Evolutionary conservation across 768 basidiomycete species (phyloP), one percentile per base, ranked within the genome.

Genomic region (Lactarius indigo): DNA sequence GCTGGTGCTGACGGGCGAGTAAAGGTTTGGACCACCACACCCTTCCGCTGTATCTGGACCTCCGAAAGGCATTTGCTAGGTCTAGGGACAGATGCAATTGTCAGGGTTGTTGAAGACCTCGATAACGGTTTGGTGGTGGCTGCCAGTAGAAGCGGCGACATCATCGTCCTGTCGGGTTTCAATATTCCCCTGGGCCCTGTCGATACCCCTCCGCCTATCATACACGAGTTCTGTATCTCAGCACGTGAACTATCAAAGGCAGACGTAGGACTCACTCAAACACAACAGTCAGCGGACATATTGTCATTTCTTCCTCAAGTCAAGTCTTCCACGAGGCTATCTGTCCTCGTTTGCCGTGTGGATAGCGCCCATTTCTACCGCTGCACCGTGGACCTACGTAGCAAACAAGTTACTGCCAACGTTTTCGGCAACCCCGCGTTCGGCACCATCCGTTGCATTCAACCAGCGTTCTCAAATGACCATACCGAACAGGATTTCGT

Each of bases 1-100:
- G 86, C 78, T 1, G 85, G 84, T 6, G 73, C 78, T 1, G 90
- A 93, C 69, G 90, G 90, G 0, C 76, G 78, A 28, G 81, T 91
- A 69, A 94, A 92, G 73, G 68, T 94, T 3, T 94, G 92, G 92
- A 83, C 88, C 64, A 76, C 82, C 18, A 84, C 81, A 69, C 77
- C 76, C 4, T 74, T 85, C 17, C 70, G 68, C n/a, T 87, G 87
- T 65, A 60, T 88, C 26, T 93, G 90, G 91, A 82, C 85, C 1
- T 90, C 87, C 23, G 76, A 80, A 20, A 73, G 71, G 28, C 78
- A 78, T 20, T 64, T 68, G 1, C 68, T 72, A 37, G 74, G 74
- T 13, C 73, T 80, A 17, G 70, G 82, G 2, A 76, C 79, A 1
- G 87, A 89, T 69, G 75, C 84, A 1, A 85, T 81, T 69, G 68